Evolutionary conservation across 768 basidiomycete species (phyloP).

Genomic region (Thelephora ganbajun): DNA sequence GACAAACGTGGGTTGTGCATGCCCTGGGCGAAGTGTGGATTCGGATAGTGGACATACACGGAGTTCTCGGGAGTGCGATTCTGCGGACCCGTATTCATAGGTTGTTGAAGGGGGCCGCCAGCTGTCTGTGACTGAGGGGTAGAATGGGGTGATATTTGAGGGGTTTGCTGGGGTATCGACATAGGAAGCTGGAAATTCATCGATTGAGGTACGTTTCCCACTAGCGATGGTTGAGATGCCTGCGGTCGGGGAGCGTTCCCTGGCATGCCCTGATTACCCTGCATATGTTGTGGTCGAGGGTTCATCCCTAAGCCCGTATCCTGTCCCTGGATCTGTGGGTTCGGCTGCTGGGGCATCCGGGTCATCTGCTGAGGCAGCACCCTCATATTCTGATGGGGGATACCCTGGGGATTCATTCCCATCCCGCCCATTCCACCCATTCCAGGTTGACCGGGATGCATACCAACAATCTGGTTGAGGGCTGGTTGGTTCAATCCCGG

Average conservation of each 20-base stretch:
- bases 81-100: slow-evolving; percentile 16
- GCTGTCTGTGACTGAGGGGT: slow-evolving; percentile 27
- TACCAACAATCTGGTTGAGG: slow-evolving; percentile 23
- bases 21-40: slow-evolving; percentile 18
- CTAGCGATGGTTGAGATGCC: slow-evolving; percentile 31
- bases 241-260: slow-evolving; percentile 28
- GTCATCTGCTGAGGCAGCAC: slow-evolving; percentile 18
- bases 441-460: slow-evolving; percentile 23
- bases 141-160: slow-evolving; percentile 24
- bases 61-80: slow-evolving; percentile 33
- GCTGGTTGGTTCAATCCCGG: slow-evolving; percentile 21
- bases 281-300: slow-evolving; percentile 20
- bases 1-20: slow-evolving; percentile 15
- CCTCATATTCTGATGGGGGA: slow-evolving; percentile 22
- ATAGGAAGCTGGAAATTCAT: slow-evolving; percentile 23
- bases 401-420: slow-evolving; percentile 30
- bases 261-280: slow-evolving; percentile 24
- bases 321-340: slow-evolving; percentile 18
- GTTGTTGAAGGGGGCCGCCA: slow-evolving; percentile 14
- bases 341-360: slow-evolving; percentile 20
- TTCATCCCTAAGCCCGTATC: slow-evolving; percentile 26
- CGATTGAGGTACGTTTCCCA: slow-evolving; percentile 23
- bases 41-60: slow-evolving; percentile 31
- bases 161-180: slow-evolving; percentile 24
- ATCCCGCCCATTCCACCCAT: slow-evolving; percentile 20